Conservation (phyloP, 148 eudicot species). For the Heliamphora exappendiculata region DNA sequence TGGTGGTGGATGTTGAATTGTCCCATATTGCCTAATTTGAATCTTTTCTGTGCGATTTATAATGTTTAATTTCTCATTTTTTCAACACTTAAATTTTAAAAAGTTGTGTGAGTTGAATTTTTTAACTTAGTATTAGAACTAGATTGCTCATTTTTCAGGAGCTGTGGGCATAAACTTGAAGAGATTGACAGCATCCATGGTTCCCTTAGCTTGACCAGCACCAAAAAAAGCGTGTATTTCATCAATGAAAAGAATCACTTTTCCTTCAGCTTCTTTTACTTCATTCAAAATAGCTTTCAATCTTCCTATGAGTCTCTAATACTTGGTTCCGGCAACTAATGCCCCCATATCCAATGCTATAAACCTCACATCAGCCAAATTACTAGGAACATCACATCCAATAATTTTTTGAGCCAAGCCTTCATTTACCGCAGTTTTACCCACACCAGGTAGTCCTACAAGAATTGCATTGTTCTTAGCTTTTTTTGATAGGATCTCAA, state of each 20-base stretch:
- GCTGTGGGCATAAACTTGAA: conserved; percentile 91
- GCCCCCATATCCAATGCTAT: conserved; percentile 92
- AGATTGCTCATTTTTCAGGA: too few species aligned
- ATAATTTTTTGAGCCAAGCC: conserved; percentile 86
- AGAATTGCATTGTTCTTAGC: conserved; percentile 84
- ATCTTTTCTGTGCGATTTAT: too few species aligned
- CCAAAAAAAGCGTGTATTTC: conserved; percentile 83
- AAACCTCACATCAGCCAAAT: conserved; percentile 61
- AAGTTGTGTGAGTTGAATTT: too few species aligned
- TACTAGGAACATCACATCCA: conserved; percentile 74
- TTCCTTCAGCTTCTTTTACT: conserved; percentile 77
- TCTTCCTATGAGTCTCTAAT: conserved; percentile 72
- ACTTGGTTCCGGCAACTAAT: conserved; percentile 70
- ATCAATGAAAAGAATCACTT: conserved; percentile 81
- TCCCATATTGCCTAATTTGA: too few species aligned
- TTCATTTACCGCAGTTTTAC: conserved; percentile 85
- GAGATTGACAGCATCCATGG: conserved; percentile 88
- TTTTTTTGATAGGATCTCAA: conserved; percentile 67
- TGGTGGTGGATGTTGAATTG: too few species aligned
- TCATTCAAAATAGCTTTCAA: conserved; percentile 77
- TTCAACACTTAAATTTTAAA: too few species aligned
- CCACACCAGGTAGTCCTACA: conserved; percentile 90
- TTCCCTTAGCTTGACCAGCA: conserved; percentile 76
- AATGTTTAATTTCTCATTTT: too few species aligned
- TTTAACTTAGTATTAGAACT: too few species aligned